A percentile compares a stretch with the other conserved stretches of the same genome.
These are phyloP conservation scores for Erodium texanum DNA, from an alignment of 441 rosid genomes.

Conservation along the genomic window DNA sequence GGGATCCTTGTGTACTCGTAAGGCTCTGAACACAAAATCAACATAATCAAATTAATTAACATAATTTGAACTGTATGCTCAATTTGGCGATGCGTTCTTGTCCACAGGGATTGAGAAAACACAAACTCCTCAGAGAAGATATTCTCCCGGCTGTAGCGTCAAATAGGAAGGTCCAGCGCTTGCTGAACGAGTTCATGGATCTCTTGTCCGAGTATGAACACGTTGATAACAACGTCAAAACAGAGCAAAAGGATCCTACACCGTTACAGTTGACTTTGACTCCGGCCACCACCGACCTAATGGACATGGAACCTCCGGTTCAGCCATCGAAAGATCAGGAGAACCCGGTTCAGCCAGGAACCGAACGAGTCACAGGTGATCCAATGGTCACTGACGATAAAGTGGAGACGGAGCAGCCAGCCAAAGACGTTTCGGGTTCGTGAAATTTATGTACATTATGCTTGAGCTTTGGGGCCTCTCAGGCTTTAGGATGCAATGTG, in stretches of 20 bases:
- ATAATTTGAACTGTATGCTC: no score
- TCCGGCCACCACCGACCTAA: no score
- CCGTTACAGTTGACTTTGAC: not conserved
- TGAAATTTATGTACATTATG: no score
- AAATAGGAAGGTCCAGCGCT: conserved; percentile 87
- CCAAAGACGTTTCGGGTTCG: no score
- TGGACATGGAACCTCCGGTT: no score
- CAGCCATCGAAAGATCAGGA: conserved; percentile 20
- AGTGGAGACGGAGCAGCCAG: not conserved
- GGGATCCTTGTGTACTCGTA: conserved; percentile 93
- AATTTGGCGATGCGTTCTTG: not conserved
- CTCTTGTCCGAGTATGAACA: conserved; percentile 57
- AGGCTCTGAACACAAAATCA: conserved; percentile 10
- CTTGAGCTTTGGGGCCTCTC: no score
- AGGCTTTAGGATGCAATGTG: no score
- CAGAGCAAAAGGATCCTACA: conserved; percentile 20
- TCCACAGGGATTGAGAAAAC: conserved; percentile 83
- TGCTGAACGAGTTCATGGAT: conserved; percentile 88
- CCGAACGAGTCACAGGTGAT: conserved; percentile 3
- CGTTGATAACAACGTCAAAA: conserved; percentile 23
- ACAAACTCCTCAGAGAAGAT: conserved; percentile 74
- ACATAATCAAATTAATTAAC: not conserved
- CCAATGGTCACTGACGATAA: not conserved
- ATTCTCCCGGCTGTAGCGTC: conserved; percentile 96
- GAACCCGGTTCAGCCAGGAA: conserved; percentile 14